These are phyloP conservation scores for Platanthera zijinensis DNA, from an alignment of 106 monocot genomes.

Conservation along the genomic window DNA sequence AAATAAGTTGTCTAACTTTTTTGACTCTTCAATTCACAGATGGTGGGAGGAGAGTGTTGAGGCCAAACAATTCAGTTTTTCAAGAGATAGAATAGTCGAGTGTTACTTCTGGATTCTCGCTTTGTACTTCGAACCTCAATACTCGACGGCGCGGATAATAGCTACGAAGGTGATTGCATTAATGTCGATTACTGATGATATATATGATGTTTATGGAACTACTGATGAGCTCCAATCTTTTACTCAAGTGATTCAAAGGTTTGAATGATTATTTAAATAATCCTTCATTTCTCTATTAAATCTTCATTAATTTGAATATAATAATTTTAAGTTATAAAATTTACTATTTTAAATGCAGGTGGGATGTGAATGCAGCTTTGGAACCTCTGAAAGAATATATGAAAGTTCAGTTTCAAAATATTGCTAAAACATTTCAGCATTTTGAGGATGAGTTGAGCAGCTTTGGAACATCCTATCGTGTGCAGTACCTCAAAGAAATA, in stretches of 20 bases:
- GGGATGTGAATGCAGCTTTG: conserved; percentile 11
- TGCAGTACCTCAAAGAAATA: background rate
- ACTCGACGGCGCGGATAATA: conserved; percentile 4
- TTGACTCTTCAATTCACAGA: background rate
- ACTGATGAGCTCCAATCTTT: conserved; percentile 9
- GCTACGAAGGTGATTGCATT: conserved; percentile 3
- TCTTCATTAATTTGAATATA: background rate
- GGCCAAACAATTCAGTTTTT: background rate
- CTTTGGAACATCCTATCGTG: conserved; percentile 10
- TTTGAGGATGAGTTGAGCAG: conserved; percentile 11
- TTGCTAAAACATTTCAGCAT: background rate
- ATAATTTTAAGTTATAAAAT: background rate
- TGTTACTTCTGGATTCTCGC: conserved; percentile 13
- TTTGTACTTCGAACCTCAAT: conserved; percentile 11
- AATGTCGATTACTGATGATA: background rate
- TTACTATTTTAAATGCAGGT: conserved; percentile 5
- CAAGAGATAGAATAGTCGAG: conserved; percentile 9
- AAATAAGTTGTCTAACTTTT: no score
- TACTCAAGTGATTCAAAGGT: conserved; percentile 18
- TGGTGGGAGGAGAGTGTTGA: conserved; percentile 8
- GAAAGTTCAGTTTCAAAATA: background rate
- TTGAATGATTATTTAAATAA: background rate
- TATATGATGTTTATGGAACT: conserved; percentile 16
- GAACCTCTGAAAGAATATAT: conserved; percentile 3
- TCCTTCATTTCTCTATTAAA: background rate